phyloP scores from a whole-genome alignment of 148 eudicot species.

The Cornus florida region DNA sequence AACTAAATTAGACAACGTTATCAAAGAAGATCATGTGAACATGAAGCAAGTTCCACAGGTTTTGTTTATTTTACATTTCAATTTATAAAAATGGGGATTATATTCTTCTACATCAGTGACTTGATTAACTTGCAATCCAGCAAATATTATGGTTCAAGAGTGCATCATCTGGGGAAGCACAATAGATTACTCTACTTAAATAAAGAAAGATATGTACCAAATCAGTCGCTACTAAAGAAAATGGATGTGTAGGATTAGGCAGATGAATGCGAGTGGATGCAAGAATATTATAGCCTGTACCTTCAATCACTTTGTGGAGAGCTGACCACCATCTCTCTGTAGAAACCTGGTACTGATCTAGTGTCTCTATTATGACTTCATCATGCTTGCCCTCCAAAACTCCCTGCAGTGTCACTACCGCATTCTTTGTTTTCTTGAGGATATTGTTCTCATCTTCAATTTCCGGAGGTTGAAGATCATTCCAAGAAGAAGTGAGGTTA shows the following conservation, averaged over 20 bases:
- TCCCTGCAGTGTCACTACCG: constrained; percentile 71
- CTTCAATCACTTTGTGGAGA: constrained; percentile 83
- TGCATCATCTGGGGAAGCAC: too few species aligned
- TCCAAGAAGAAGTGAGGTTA: constrained; percentile 58
- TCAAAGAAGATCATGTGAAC: too few species aligned
- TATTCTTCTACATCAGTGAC: too few species aligned
- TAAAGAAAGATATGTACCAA: background rate
- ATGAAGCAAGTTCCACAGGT: too few species aligned
- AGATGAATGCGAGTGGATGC: background rate
- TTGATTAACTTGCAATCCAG: too few species aligned
- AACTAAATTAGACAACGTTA: too few species aligned
- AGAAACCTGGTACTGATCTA: constrained; percentile 61
- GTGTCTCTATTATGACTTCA: constrained; percentile 62
- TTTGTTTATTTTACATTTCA: too few species aligned
- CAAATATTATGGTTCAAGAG: too few species aligned
- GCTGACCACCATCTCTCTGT: constrained; percentile 90
- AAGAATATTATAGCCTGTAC: constrained; percentile 23
- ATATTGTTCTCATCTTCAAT: constrained; percentile 52
- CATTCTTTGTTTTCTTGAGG: constrained; percentile 69
- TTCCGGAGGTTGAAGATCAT: constrained; percentile 60
- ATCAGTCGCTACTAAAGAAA: background rate
- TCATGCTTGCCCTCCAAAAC: constrained; percentile 80
- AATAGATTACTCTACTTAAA: too few species aligned
- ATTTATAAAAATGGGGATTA: too few species aligned
- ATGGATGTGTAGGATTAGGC: background rate